phyloP scores from a whole-genome alignment of 768 basidiomycete genomes.

The Exidia glandulosa region DNA sequence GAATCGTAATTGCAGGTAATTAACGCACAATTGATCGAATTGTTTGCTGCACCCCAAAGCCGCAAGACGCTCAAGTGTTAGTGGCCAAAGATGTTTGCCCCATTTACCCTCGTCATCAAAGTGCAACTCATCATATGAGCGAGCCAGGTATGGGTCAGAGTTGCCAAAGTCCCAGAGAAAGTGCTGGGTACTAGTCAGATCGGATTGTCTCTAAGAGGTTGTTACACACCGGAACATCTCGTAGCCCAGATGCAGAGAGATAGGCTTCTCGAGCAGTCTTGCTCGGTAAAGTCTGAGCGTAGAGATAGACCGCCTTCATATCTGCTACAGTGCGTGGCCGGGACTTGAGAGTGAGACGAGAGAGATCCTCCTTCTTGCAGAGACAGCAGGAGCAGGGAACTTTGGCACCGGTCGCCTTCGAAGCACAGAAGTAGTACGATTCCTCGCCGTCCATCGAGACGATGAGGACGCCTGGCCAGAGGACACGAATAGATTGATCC shows the following conservation, averaged over 20 bases:
- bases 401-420: constrained; percentile 15
- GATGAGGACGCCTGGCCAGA: constrained; percentile 20
- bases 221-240: constrained; percentile 12
- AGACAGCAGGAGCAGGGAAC: constrained; percentile 22
- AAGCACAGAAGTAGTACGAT: constrained; percentile 16
- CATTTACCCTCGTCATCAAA: constrained; percentile 19
- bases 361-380: constrained; percentile 12
- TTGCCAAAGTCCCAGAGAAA: constrained; percentile 18
- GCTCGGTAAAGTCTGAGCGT: constrained; percentile 5
- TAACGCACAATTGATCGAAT: too few relatives aligned
- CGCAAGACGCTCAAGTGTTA: constrained; percentile 13
- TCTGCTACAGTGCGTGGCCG: constrained; percentile 9
- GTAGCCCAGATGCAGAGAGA: constrained; percentile 12
- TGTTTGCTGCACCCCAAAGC: too few relatives aligned
- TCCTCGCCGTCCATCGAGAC: constrained; percentile 22
- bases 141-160: constrained; percentile 15
- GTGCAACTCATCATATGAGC: constrained; percentile 21
- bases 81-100: constrained; percentile 17
- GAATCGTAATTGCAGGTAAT: too few relatives aligned
- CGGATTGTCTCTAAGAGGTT: background rate
- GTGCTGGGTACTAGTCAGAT: constrained; percentile 11
- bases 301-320: constrained; percentile 11
- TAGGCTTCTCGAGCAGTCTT: constrained; percentile 11
- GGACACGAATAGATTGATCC: constrained; percentile 12
- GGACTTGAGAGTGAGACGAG: constrained; percentile 9